phyloP scores from a whole-genome alignment of 345 rosid species.

The Firmiana major region DNA sequence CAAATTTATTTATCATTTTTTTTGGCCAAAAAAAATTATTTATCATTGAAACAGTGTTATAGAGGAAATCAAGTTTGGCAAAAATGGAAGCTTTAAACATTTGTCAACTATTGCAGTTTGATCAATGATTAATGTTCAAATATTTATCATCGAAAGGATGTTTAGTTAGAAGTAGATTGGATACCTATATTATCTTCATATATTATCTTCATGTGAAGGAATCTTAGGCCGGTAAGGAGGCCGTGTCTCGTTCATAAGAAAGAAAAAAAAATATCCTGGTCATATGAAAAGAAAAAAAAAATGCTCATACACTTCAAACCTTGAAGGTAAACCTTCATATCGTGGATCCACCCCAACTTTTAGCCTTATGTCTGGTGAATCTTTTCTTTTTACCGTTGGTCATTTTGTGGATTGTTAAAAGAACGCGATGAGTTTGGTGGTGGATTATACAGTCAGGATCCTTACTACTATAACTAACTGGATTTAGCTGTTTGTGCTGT shows the following conservation, averaged over 20 bases:
- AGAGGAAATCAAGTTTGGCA: not conserved
- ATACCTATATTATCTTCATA: not conserved
- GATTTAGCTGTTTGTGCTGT: slow-evolving; percentile 9
- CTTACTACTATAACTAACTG: slow-evolving; percentile 4
- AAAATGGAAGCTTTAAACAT: slow-evolving; percentile 7
- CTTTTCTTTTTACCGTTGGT: not conserved
- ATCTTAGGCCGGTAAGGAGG: slow-evolving; percentile 4
- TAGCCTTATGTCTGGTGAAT: not conserved
- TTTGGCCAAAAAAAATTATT: too few species aligned
- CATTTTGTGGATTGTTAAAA: not conserved
- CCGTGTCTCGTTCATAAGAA: slow-evolving; percentile 13
- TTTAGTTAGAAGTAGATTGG: not conserved
- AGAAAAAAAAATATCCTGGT: slow-evolving; percentile 8
- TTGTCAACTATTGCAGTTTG: not conserved
- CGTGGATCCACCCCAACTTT: slow-evolving; percentile 6
- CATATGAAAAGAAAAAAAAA: slow-evolving; percentile 1
- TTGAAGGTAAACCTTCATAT: slow-evolving; percentile 10
- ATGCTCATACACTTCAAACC: slow-evolving; percentile 8
- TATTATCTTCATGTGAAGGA: slow-evolving; percentile 5
- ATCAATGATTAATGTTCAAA: not conserved
- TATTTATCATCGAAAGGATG: not conserved
- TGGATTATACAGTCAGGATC: not conserved
- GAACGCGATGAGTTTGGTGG: not conserved
- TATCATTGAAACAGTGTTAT: not conserved
- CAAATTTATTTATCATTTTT: slow-evolving; percentile 2